These are phyloP conservation scores for Xylaria arbuscula DNA, from an alignment of 2,329 filamentous ascomycete species.

Conservation along the genomic window DNA sequence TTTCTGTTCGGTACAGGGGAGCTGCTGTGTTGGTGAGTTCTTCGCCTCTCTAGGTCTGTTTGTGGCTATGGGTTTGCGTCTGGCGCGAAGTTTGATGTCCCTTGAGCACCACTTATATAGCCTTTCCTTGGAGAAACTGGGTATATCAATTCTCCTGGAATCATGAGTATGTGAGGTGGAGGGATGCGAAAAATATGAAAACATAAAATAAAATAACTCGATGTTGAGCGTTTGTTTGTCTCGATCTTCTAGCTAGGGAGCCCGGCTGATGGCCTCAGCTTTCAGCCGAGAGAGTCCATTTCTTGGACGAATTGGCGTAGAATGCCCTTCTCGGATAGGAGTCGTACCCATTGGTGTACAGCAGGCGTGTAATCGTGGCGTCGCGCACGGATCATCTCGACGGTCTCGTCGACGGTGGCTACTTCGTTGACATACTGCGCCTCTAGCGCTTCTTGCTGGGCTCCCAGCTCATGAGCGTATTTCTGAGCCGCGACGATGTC, in stretches of 20 bases:
- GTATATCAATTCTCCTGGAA: neutral
- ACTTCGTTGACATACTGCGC: conserved; percentile 62
- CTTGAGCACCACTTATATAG: neutral
- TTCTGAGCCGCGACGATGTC: conserved; percentile 47
- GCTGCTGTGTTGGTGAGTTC: neutral
- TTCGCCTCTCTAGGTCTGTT: neutral
- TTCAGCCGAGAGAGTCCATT: conserved; percentile 26
- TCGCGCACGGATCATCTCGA: conserved; percentile 64
- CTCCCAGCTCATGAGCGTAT: conserved; percentile 54
- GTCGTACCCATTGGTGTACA: conserved; percentile 75
- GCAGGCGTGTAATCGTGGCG: conserved; percentile 76
- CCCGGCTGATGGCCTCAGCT: neutral
- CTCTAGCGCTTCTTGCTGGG: conserved; percentile 57
- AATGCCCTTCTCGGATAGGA: conserved; percentile 73
- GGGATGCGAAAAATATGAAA: neutral
- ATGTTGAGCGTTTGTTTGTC: neutral
- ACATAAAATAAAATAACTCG: no score
- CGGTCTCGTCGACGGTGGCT: conserved; percentile 56
- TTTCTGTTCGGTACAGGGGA: neutral
- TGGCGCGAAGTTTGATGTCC: neutral
- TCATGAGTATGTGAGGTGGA: neutral
- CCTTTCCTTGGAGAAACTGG: neutral
- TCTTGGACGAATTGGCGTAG: conserved; percentile 57
- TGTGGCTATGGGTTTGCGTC: neutral
- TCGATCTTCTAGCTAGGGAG: neutral